Conservation (phyloP, 2,329 filamentous ascomycete species). For the Diplocarpon mali region DNA sequence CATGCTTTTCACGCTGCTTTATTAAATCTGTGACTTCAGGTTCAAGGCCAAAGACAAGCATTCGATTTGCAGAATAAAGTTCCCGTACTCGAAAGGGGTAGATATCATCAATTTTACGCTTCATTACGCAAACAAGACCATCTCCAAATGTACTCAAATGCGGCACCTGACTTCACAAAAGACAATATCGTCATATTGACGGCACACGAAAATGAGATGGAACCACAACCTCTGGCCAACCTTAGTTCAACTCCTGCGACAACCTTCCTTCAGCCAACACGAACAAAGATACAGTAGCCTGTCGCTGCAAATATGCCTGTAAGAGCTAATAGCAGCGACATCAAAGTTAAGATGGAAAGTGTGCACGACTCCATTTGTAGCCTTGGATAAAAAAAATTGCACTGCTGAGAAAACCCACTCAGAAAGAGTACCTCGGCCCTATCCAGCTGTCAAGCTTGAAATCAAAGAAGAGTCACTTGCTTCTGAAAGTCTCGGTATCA, state of each 20-base stretch:
- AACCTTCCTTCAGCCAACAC: constrained; percentile 4
- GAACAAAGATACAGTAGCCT: constrained; percentile 3
- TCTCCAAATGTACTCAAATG: constrained; percentile 8
- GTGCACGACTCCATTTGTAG: not conserved
- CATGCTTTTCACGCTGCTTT: not conserved
- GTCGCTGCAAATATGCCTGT: not conserved
- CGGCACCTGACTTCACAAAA: constrained; percentile 4
- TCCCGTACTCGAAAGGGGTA: not conserved
- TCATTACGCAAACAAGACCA: not conserved
- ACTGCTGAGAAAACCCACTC: not conserved
- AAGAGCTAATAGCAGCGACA: not conserved
- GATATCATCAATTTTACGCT: not conserved
- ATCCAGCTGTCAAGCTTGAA: constrained; percentile 1
- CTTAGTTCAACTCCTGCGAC: not conserved
- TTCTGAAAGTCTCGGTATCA: not conserved
- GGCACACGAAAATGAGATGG: constrained; percentile 4
- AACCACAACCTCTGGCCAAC: not conserved
- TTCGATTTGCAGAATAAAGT: not conserved
- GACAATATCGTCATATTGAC: constrained; percentile 12
- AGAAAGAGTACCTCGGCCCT: not conserved
- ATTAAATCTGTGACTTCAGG: not conserved
- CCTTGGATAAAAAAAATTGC: not conserved
- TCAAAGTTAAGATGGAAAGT: not conserved
- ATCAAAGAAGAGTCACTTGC: not conserved
- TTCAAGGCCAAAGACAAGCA: constrained; percentile 4